These are phyloP conservation scores for Lolium perenne DNA, from an alignment of 176 grass and related monocot species.

Conservation along the genomic window DNA sequence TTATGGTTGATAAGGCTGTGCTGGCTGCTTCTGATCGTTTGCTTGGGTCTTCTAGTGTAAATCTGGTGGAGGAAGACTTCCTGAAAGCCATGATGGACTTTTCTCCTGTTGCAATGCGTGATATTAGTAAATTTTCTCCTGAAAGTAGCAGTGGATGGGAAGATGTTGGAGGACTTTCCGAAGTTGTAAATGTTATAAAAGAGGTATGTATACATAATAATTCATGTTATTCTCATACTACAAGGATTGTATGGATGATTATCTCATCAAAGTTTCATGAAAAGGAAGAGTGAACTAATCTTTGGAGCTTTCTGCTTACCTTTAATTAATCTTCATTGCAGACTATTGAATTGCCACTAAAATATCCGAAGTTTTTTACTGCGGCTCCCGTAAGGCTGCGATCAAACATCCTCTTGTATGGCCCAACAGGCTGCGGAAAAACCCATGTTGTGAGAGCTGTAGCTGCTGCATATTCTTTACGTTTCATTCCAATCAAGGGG, in stretches of 20 bases:
- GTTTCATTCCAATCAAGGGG: slow-evolving; percentile 92
- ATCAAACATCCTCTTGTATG: slow-evolving; percentile 89
- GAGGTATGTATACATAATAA: slow-evolving; percentile 57
- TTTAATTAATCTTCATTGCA: slow-evolving; percentile 47
- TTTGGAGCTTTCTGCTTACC: slow-evolving; percentile 35
- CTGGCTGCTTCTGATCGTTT: slow-evolving; percentile 65
- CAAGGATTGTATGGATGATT: neutral
- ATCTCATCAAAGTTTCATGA: neutral
- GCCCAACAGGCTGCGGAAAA: slow-evolving; percentile 92
- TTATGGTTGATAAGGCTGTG: slow-evolving; percentile 85
- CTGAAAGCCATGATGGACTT: slow-evolving; percentile 79
- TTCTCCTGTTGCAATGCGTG: slow-evolving; percentile 85
- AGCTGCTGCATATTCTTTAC: slow-evolving; percentile 80
- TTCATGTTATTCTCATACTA: neutral
- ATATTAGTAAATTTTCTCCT: slow-evolving; percentile 75
- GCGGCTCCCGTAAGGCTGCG: slow-evolving; percentile 77
- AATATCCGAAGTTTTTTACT: slow-evolving; percentile 80
- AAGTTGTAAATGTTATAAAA: slow-evolving; percentile 73
- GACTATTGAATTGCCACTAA: slow-evolving; percentile 89
- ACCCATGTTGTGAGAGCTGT: slow-evolving; percentile 86
- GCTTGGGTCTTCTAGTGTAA: slow-evolving; percentile 39
- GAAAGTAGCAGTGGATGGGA: slow-evolving; percentile 77
- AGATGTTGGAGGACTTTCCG: slow-evolving; percentile 83
- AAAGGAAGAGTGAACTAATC: neutral
- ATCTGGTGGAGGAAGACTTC: slow-evolving; percentile 66